Base-by-base conservation (phyloP, 2,329 filamentous ascomycete genomes). In the Fusarium cyanostomum region DNA sequence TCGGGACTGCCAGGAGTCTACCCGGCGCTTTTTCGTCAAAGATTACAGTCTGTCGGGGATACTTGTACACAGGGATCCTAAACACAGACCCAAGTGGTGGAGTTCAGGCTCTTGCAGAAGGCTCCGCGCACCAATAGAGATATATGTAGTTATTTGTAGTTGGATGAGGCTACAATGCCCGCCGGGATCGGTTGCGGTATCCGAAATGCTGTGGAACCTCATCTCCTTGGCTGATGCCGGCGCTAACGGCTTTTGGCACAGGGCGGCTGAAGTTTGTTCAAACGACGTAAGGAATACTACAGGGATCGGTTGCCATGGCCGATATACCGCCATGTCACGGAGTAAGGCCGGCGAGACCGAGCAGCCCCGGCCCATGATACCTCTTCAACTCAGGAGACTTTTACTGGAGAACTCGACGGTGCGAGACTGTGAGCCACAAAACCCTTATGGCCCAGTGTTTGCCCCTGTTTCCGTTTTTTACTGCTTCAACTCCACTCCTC, bases 211-310 rank as follows among this genome's bases (percentile, higher is more conserved):
- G 46, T 41, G 35, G 46, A 41, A 28, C 34, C 34, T 9, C 24
- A 18, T n/a, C 24, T 35, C 21, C 21, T 31, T 48, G 21, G 13
- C 4, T 11, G 13, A 10, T 39, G 18, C 9, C 13, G 26, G 27
- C 28, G 26, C 35, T 16, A 50, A 7, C 26, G 16, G 27, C 18
- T 13, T 13, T 6, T 7, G 41, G 15, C 8, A n/a, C 27, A 41
- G 16, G 16, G 46, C 35, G 46, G 46, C 46, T 50, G 34, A 50
- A 41, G 34, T 50, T 41, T 50, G 46, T 50, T 50, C 46, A 21
- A 33, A 41, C 46, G 7, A 16, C 35, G 10, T 13, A 15, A 39
- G 16, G 21, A 21, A 4, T 10, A 16, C 6, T 15, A 3, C 46
- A 50, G 35, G 46, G 46, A 50, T 50, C 46, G 46, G 35, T 33